Base-by-base conservation (phyloP, 2,329 filamentous ascomycete genomes). In the Aspergillus pseudoterreus region DNA sequence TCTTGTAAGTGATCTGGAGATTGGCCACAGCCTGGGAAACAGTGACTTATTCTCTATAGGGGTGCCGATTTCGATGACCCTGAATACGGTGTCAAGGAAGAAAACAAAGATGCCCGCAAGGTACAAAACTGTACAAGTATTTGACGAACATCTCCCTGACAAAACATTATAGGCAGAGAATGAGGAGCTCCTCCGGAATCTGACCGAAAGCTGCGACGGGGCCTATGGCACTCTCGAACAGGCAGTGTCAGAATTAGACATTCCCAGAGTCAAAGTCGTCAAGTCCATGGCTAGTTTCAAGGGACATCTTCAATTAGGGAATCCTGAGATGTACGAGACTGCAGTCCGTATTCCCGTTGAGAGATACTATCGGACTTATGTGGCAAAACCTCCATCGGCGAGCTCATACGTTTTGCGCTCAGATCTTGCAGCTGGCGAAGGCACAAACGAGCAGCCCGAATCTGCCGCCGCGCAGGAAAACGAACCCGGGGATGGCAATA, bases 21-120 rank as follows among this genome's bases (percentile, higher is more conserved):
- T 55, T 2, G 27, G 6, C 1, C 5, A 2, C 6, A 15, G 1
- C 30, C 30, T n/a, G 14, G 4, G 21, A 24, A 30, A 12, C 19
- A 6, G 35, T 36, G 42, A 43, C 67, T 73, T 68, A 70, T 52
- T 19, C 30, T 27, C 19, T 41, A 3, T 52, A 92, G 87, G 49
- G 94, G 94, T 12, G 83, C 95, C 15, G 94, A 99, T 68, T 97
- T 99, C 70, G 91, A 99, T 66, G 91, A 96, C 67, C 68, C 83
- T 1, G 91, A 95, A 2, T 96, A 87, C 65, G 92, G 92, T 39
- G 88, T 90, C 66, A 95, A 95, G 69, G 92, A 97, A 72, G 91
- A 96, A 68, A 82, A 88, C 57, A 99, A 99, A 67, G 75, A 85
- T 15, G 58, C 68, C 0, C 67, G 71, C 47, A 97, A 97, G 78